Evolutionary conservation across 495 filamentous ascomycete species (phyloP).

Genomic region (Penicillium desertorum): DNA sequence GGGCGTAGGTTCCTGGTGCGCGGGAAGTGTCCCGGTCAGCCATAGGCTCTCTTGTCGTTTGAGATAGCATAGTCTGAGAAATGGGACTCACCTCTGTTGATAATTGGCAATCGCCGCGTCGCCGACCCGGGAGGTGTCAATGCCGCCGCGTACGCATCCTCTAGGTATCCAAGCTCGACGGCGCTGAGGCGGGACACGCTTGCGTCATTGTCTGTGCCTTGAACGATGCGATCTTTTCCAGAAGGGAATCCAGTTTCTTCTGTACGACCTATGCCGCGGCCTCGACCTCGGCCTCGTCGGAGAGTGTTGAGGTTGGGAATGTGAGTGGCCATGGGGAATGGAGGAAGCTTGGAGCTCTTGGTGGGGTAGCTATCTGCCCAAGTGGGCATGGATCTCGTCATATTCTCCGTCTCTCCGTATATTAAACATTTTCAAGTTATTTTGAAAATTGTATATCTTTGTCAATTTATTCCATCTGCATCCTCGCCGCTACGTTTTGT

Average conservation of each 20-base stretch:
- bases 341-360: constrained; percentile 28
- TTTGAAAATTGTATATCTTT: not conserved
- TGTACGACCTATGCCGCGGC: constrained; percentile 28
- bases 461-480: no score
- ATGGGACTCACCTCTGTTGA: constrained; percentile 72
- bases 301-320: constrained; percentile 77
- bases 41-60: not conserved
- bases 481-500: not conserved
- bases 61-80: not conserved
- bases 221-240: constrained; percentile 62
- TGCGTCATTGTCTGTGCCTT: constrained; percentile 90
- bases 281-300: constrained; percentile 52
- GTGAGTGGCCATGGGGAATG: constrained; percentile 60
- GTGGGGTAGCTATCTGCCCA: constrained; percentile 13
- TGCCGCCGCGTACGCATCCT: constrained; percentile 71
- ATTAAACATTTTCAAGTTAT: not conserved
- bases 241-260: constrained; percentile 25
- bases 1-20: constrained; percentile 82
- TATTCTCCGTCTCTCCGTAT: not conserved
- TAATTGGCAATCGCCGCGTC: constrained; percentile 73
- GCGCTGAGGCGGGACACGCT: constrained; percentile 85
- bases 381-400: no score
- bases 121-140: constrained; percentile 55
- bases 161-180: constrained; percentile 80
- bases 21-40: constrained; percentile 7